phyloP scores from a whole-genome alignment of 257 asterid genomes.

The Solanum sejunctum region DNA sequence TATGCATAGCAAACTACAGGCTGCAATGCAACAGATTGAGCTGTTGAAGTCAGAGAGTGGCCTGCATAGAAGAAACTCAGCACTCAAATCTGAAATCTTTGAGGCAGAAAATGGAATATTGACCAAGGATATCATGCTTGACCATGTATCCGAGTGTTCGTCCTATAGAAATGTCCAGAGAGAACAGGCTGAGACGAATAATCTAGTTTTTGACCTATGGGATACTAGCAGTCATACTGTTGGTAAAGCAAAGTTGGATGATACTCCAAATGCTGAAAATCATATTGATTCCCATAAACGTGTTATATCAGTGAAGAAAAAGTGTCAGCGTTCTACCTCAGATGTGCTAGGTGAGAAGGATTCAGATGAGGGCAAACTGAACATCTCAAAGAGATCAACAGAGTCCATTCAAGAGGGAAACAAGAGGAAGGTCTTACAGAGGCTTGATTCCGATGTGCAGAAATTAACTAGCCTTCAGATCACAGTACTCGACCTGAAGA shows the following conservation, averaged over 20 bases:
- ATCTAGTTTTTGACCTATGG: slow-evolving; percentile 34
- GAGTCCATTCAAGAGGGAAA: slow-evolving; percentile 54
- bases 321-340: slow-evolving; percentile 15
- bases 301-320: slow-evolving; percentile 39
- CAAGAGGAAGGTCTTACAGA: slow-evolving; percentile 60
- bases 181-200: slow-evolving; percentile 35
- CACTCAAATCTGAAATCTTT: slow-evolving; percentile 45
- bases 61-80: slow-evolving; percentile 26
- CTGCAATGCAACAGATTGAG: slow-evolving; percentile 53
- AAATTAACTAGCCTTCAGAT: slow-evolving; percentile 81
- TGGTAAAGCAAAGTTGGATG: slow-evolving; percentile 12
- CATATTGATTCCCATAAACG: slow-evolving; percentile 17
- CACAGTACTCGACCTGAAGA: slow-evolving; percentile 69
- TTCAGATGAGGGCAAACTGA: slow-evolving; percentile 45
- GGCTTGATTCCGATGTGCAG: slow-evolving; percentile 84
- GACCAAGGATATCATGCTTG: slow-evolving; percentile 90
- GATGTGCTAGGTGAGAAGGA: slow-evolving; percentile 31
- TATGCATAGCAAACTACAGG: slow-evolving; percentile 51
- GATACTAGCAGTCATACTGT: slow-evolving; percentile 16
- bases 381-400: slow-evolving; percentile 37
- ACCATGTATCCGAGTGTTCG: slow-evolving; percentile 73
- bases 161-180: slow-evolving; percentile 44
- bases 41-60: slow-evolving; percentile 50
- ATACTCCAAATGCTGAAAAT: slow-evolving; percentile 12
- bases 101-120: slow-evolving; percentile 56